A percentile compares a stretch with the other conserved stretches of the same genome.
Evolutionary conservation across 139 green algal genomes (phyloP).

Genomic region (Nannochloris sp.): DNA sequence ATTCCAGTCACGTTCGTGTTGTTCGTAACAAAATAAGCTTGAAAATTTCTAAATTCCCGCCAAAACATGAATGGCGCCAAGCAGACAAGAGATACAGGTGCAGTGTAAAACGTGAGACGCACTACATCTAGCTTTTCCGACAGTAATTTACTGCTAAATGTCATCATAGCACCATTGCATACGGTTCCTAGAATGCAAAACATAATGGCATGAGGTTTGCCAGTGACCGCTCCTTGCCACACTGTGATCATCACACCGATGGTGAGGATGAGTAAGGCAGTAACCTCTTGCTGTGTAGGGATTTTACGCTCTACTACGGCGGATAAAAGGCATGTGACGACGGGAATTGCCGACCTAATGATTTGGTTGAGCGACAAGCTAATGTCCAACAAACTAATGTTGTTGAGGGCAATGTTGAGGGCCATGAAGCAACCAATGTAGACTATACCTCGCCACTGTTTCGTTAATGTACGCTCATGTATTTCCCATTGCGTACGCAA

Average conservation of each 20-base stretch:
- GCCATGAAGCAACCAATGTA: slow-evolving; percentile 51
- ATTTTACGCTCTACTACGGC: slow-evolving; percentile 37
- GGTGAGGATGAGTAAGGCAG: slow-evolving; percentile 38
- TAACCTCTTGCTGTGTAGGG: slow-evolving; percentile 26
- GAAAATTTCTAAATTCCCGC: slow-evolving; percentile 22
- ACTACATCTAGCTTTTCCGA: slow-evolving; percentile 65
- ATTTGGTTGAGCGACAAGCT: slow-evolving; percentile 54
- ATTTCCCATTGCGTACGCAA: slow-evolving; percentile 14
- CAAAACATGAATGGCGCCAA: slow-evolving; percentile 48
- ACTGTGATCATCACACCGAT: slow-evolving; percentile 51
- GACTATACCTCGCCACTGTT: slow-evolving; percentile 40
- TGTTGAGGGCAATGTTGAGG: slow-evolving; percentile 55
- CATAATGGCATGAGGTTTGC: slow-evolving; percentile 28
- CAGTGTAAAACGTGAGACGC: slow-evolving; percentile 71
- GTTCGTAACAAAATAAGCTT: slow-evolving; percentile 11
- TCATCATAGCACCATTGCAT: slow-evolving; percentile 56
- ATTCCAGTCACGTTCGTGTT: background rate
- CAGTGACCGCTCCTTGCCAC: slow-evolving; percentile 35
- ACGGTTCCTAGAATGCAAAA: slow-evolving; percentile 39
- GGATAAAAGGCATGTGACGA: slow-evolving; percentile 42
- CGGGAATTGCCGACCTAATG: slow-evolving; percentile 50
- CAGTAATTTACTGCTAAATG: slow-evolving; percentile 33
- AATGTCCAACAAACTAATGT: slow-evolving; percentile 44
- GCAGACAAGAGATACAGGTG: slow-evolving; percentile 44
- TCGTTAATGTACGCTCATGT: slow-evolving; percentile 36